Conservation (phyloP, 352 stramenopile species). For the Pythium vanterpoolii region DNA sequence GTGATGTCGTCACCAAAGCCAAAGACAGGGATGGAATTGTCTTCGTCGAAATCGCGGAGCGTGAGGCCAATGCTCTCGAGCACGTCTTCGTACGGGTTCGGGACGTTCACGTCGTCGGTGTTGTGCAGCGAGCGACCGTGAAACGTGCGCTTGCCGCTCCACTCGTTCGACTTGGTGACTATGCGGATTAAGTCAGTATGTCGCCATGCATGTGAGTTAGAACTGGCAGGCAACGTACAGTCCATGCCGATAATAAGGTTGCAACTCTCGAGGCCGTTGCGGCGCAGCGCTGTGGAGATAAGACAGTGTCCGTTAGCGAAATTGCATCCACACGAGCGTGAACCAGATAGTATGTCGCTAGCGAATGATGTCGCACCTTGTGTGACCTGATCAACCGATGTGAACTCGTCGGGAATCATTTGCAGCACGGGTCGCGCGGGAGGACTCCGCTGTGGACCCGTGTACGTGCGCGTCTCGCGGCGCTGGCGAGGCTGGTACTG, state of each 20-base stretch:
- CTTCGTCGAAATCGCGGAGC: conserved; percentile 78
- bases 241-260: conserved; percentile 86
- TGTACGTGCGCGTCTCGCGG: conserved; percentile 33
- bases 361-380: conserved; percentile 3
- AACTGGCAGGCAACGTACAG: conserved; percentile 46
- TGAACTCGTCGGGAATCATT: conserved; percentile 75
- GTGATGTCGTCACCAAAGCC: conserved; percentile 84
- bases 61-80: conserved; percentile 79
- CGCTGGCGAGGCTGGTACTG: conserved; percentile 1
- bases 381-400: conserved; percentile 64
- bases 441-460: conserved; percentile 32
- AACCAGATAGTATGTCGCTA: neutral
- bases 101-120: conserved; percentile 36
- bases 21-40: conserved; percentile 82
- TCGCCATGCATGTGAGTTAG: neutral
- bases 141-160: conserved; percentile 85
- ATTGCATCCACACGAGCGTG: neutral
- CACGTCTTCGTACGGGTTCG: conserved; percentile 84
- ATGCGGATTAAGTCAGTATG: neutral
- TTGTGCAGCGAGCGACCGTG: conserved; percentile 61
- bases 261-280: conserved; percentile 77
- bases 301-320: neutral
- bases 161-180: conserved; percentile 90
- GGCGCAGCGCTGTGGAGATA: conserved; percentile 43
- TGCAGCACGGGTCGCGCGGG: conserved; percentile 22